These are phyloP conservation scores for Alliaria petiolata DNA, from an alignment of 345 rosid genomes.

Conservation along the genomic window DNA sequence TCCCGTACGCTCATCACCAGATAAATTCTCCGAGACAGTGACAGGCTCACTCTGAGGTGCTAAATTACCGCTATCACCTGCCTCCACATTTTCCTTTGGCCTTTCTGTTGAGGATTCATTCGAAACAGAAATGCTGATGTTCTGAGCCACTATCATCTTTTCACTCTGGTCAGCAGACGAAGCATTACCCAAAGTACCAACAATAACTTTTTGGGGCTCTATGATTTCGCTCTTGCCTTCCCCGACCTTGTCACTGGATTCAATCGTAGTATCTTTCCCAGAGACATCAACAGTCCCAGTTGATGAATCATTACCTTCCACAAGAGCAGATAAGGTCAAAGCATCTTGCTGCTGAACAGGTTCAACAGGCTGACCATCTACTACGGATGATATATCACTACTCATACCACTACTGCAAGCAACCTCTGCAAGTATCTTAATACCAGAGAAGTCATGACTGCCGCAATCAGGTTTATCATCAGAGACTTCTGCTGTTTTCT, in stretches of 20 bases:
- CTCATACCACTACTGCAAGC: constrained; percentile 41
- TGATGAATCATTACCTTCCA: constrained; percentile 16
- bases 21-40: constrained; percentile 16
- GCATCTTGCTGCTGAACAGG: neutral
- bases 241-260: neutral
- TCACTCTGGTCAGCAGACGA: neutral
- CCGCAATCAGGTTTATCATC: constrained; percentile 18
- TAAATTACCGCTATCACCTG: neutral
- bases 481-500: constrained; percentile 1
- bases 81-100: neutral
- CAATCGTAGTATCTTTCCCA: constrained; percentile 4
- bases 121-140: neutral
- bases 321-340: neutral
- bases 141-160: neutral
- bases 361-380: neutral
- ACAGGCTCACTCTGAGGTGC: constrained; percentile 3
- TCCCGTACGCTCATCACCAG: constrained; percentile 2
- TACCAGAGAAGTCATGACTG: constrained; percentile 51
- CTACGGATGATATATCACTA: constrained; percentile 18
- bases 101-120: constrained; percentile 9
- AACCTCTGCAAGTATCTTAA: constrained; percentile 52
- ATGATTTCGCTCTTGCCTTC: neutral
- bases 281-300: constrained; percentile 6
- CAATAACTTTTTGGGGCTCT: neutral
- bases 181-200: neutral